A percentile compares a stretch with the other conserved stretches of the same genome.
phyloP scores from a whole-genome alignment of 108 stramenopile species.

The Mediolabrus comicus region DNA sequence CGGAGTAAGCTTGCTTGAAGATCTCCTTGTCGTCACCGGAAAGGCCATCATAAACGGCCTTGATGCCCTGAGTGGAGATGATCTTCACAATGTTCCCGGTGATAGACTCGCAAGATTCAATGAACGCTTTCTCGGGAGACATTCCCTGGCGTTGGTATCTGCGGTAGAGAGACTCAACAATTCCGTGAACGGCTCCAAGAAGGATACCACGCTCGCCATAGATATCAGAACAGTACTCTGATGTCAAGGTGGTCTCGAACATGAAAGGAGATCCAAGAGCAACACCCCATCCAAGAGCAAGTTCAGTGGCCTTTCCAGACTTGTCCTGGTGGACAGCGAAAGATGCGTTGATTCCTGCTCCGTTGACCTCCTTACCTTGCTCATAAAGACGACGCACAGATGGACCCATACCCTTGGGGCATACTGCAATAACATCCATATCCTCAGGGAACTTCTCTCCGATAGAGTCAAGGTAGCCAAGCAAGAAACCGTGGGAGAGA shows the following conservation, averaged over 20 bases:
- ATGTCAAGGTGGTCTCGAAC: conserved; percentile 95
- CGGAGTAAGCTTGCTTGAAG: conserved; percentile 93
- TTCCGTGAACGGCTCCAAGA: conserved; percentile 96
- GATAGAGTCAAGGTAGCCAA: conserved; percentile 95
- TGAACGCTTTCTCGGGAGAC: conserved; percentile 93
- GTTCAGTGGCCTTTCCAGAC: conserved; percentile 92
- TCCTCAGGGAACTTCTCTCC: conserved; percentile 93
- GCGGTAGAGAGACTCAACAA: conserved; percentile 96
- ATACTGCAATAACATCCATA: conserved; percentile 97
- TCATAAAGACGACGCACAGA: conserved; percentile 98
- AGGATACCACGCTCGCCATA: conserved; percentile 98
- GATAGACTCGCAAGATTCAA: conserved; percentile 93
- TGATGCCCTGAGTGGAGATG: conserved; percentile 95
- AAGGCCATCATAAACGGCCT: conserved; percentile 93
- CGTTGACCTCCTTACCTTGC: conserved; percentile 98
- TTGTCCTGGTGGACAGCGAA: conserved; percentile 97
- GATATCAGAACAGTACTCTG: conserved; percentile 97
- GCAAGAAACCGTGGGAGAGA: conserved; percentile 94
- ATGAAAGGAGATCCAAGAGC: conserved; percentile 97
- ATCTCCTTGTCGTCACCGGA: conserved; percentile 83
- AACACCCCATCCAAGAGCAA: conserved; percentile 97
- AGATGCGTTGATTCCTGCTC: conserved; percentile 96
- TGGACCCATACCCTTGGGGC: conserved; percentile 99
- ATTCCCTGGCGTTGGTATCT: conserved; percentile 96
- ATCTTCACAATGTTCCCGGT: conserved; percentile 96